Base-by-base conservation (phyloP, 1,284 basidiomycete species). In the Sanghuangporus weigelae region DNA sequence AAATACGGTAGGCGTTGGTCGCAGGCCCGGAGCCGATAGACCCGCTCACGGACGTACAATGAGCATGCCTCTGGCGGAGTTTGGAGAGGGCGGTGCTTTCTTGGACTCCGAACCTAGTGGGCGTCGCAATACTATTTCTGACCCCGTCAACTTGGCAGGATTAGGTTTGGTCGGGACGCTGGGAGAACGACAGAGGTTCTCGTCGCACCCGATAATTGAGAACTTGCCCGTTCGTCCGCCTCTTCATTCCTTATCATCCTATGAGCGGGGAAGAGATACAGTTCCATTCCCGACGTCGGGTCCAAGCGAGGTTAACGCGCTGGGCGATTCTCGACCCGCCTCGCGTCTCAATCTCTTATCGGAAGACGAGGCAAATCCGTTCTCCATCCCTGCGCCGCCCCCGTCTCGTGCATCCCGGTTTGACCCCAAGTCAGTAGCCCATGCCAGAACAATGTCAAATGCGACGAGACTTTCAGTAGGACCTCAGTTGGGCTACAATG, bases 381-480 rank as follows among this genome's bases (percentile, higher is more conserved):
- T 90, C 69, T 77, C 82, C 10, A 73, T 88, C 60, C 78, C 81
- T 49, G 82, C 85, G 36, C 84, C 86, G 19, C 84, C 81, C 50
- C 78, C 79, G 3, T 76, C 84, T 11, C 81, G 81, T 57, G 80
- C 82, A 21, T 91, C 89, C 35, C 83, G 83, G 44, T 89, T 91
- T 70, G 90, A 92, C 71, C 89, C 89, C 16, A 91, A 89, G 70
- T 75, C 74, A 38, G 74, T 73, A 23, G 76, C 77, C 35, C 86
- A 84, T 69, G 77, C 79, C 31, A 84, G 89, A 36, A 86, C 87
- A 1, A 67, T 81, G 64, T 92, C 90, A 0, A 84, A 84, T 64
- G 86, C 68, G 19, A 68, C 69, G 6, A 54, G 68, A 42, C 51
- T 66, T 26, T 69, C 68, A 26, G 59, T 46, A 5, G 54, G 60